Evolutionary conservation across 768 basidiomycete genomes (phyloP), one percentile per base, ranked within the genome.

Genomic region (Leccinum subgranulosum): DNA sequence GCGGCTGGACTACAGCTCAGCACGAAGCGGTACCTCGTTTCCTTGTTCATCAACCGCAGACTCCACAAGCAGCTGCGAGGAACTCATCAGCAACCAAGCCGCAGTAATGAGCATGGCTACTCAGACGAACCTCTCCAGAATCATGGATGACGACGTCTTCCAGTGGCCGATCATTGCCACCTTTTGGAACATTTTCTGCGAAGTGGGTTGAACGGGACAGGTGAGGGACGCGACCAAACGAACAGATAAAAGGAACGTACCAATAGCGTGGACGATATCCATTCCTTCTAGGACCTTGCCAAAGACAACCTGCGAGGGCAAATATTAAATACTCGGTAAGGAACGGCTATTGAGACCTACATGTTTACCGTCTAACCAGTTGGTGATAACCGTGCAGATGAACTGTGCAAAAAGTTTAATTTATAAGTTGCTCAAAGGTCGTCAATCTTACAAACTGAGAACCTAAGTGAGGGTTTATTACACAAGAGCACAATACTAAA

Each of bases 231-330:
- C 10, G 10, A 28, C 8, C 2, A 48, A 48, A 15, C 27, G 12
- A n/a, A 4, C n/a, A 15, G 28, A 43, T 23, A 25, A 14, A 49
- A 49, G n/a, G 33, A 31, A 69, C 81, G 46, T 25, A 91, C 91
- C 90, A 55, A 98, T 93, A 10, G 75, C 73, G 57, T 77, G 69
- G 36, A 98, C 80, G 56, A 98, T 76, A 60, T 95, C 89, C 90
- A 96, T 90, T 49, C 96, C 96, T 57, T 97, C 92, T 33, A 97
- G 58, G 52, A 98, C 90, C 64, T 85, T 85, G 53, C 96, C 96
- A 62, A 98, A 97, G 39, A 98, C 95, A 67, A 97, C 90, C 88
- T 91, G 64, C 15, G 43, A 54, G 60, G 5, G 55, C 31, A 53
- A 15, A 55, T n/a, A 49, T 71, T 47, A 61, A 7, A 52, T n/a